Percentiles rank a stretch among this genome's conserved stretches.
Conservation (phyloP, 2,329 filamentous ascomycete genomes). For the Pyrenochaeta sp. region DNA sequence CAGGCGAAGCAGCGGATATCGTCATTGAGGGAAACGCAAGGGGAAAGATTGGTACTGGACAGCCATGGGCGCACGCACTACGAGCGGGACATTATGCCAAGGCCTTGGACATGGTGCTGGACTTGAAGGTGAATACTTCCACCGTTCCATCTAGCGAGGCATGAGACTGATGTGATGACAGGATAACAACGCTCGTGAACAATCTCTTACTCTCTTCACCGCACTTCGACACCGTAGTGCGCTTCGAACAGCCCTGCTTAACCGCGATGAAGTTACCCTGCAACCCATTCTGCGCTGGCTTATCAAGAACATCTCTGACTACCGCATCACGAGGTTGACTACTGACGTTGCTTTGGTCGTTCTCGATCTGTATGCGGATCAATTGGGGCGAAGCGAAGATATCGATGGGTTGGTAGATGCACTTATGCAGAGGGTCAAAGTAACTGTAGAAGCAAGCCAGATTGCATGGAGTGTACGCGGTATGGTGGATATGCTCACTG, state of each 20-base stretch:
- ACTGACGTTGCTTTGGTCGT: constrained; percentile 84
- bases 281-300: constrained; percentile 87
- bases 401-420: constrained; percentile 75
- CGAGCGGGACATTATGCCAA: constrained; percentile 78
- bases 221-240: constrained; percentile 89
- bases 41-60: constrained; percentile 69
- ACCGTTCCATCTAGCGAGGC: neutral
- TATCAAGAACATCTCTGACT: constrained; percentile 80
- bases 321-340: constrained; percentile 80
- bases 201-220: constrained; percentile 77
- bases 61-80: constrained; percentile 82
- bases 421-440: constrained; percentile 74
- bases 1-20: constrained; percentile 86
- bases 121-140: constrained; percentile 41
- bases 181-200: constrained; percentile 42
- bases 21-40: constrained; percentile 80
- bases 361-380: constrained; percentile 86
- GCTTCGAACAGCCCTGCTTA: constrained; percentile 79
- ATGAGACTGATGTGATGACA: constrained; percentile 6
- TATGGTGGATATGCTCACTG: constrained; percentile 83
- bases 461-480: constrained; percentile 82
- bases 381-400: constrained; percentile 75
- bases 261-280: constrained; percentile 81
- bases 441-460: constrained; percentile 84
- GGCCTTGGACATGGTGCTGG: constrained; percentile 81